Percentiles rank a stretch among this genome's conserved stretches.
These are phyloP conservation scores for Orychophragmus violaceus DNA, from an alignment of 345 rosid genomes.

Conservation along the genomic window DNA sequence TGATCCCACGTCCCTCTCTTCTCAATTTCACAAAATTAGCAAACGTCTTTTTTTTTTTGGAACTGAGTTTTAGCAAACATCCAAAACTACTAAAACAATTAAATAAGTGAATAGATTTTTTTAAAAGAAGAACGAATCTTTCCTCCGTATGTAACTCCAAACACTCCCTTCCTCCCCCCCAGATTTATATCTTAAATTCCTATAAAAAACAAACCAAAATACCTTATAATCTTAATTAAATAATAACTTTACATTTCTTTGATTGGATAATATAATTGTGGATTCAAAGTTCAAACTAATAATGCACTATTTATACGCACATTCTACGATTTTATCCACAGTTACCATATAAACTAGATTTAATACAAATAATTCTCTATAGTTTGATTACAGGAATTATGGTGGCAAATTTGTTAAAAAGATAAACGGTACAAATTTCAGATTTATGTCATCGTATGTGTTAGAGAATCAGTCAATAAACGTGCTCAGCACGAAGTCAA, in stretches of 20 bases:
- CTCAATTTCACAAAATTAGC: constrained; percentile 20
- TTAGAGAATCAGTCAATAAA: too few relatives aligned
- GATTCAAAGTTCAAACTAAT: background rate
- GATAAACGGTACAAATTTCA: too few relatives aligned
- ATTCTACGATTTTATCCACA: background rate
- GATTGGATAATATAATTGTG: background rate
- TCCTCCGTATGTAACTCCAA: constrained; percentile 26
- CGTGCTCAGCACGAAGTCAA: too few relatives aligned
- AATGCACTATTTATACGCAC: background rate
- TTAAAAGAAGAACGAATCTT: constrained; percentile 32
- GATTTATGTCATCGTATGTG: too few relatives aligned
- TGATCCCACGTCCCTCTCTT: constrained; percentile 38
- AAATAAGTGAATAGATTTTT: background rate
- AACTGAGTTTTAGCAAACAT: constrained; percentile 22
- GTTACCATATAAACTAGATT: background rate
- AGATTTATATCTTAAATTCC: constrained; percentile 14
- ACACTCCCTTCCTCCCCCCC: constrained; percentile 13
- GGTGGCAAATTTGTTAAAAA: too few relatives aligned
- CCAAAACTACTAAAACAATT: constrained; percentile 15
- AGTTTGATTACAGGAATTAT: background rate
- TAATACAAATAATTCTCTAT: background rate
- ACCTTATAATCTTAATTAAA: background rate
- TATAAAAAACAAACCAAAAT: background rate
- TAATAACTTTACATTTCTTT: background rate
- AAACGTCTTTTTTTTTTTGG: too few relatives aligned